Percentiles rank a stretch among this genome's conserved stretches.
These are phyloP conservation scores for Penicillium malachiteum DNA, from an alignment of 495 filamentous ascomycete genomes.

Conservation along the genomic window DNA sequence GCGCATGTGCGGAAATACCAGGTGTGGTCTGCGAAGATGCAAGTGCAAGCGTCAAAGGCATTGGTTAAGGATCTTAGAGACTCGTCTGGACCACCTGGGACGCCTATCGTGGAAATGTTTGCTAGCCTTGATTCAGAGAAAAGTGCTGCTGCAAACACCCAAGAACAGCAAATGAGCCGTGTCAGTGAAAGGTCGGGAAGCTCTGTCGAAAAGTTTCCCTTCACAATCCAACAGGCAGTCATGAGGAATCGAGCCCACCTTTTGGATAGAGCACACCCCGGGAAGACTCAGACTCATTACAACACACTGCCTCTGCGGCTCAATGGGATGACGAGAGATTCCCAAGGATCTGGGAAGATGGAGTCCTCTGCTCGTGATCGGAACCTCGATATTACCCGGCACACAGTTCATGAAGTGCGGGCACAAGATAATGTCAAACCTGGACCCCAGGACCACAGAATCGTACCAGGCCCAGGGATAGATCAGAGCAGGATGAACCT, in stretches of 20 bases:
- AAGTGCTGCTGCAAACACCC: not conserved
- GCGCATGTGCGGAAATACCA: conserved; percentile 25
- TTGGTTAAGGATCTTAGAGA: conserved; percentile 10
- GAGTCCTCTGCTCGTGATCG: not conserved
- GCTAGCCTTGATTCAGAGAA: conserved; percentile 25
- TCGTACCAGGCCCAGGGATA: not conserved
- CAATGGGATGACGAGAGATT: not conserved
- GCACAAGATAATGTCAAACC: not conserved
- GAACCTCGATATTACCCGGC: not conserved
- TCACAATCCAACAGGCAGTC: not conserved
- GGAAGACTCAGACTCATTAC: not conserved
- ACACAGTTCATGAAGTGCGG: not conserved
- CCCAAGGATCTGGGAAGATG: not conserved
- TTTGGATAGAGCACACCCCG: not conserved
- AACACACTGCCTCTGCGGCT: not conserved
- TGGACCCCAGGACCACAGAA: not conserved
- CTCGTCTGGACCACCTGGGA: conserved; percentile 39
- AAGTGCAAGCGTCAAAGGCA: conserved; percentile 21
- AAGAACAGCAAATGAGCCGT: not conserved
- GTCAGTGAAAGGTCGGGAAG: not conserved
- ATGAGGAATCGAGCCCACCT: not conserved
- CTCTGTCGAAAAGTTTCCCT: not conserved
- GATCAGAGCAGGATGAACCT: not conserved
- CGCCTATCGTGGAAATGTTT: conserved; percentile 29
- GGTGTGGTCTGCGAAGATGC: conserved; percentile 41